Conservation (phyloP, 495 filamentous ascomycete species). For the Poronia punctata region DNA sequence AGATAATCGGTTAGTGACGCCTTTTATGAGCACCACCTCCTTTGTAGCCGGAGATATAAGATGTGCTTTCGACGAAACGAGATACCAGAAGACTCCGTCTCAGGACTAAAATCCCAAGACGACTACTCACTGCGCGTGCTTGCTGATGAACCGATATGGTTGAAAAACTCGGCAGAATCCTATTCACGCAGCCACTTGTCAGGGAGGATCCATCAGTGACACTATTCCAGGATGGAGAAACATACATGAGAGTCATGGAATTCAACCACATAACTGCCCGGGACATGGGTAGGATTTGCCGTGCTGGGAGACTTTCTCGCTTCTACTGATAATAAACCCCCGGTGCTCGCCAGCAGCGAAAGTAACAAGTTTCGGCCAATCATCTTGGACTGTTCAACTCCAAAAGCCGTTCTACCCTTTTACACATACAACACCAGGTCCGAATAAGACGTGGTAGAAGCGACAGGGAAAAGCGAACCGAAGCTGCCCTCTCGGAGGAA, state of each 20-base stretch:
- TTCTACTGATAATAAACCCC: constrained; percentile 20
- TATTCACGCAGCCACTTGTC: constrained; percentile 15
- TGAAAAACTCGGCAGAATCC: constrained; percentile 35
- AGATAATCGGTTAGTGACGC: background rate
- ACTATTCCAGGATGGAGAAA: no score
- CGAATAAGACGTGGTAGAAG: no score
- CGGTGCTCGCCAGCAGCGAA: constrained; percentile 29
- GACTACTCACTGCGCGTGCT: constrained; percentile 29
- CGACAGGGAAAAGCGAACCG: no score
- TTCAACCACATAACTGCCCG: constrained; percentile 44
- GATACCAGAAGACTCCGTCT: no score
- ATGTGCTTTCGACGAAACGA: no score
- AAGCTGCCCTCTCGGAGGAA: no score
- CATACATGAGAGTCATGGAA: constrained; percentile 38
- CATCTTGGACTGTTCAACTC: constrained; percentile 14
- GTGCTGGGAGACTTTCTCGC: constrained; percentile 13
- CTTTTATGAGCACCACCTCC: background rate
- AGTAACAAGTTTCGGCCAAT: constrained; percentile 21
- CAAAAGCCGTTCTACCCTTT: no score
- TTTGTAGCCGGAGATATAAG: no score
- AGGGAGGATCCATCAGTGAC: constrained; percentile 14
- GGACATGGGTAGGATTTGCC: constrained; percentile 24
- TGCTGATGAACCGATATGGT: constrained; percentile 30
- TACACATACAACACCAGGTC: no score
- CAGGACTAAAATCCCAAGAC: no score